Conservation (phyloP, 2,329 filamentous ascomycete genomes). For the Hypoxylon sp. region DNA sequence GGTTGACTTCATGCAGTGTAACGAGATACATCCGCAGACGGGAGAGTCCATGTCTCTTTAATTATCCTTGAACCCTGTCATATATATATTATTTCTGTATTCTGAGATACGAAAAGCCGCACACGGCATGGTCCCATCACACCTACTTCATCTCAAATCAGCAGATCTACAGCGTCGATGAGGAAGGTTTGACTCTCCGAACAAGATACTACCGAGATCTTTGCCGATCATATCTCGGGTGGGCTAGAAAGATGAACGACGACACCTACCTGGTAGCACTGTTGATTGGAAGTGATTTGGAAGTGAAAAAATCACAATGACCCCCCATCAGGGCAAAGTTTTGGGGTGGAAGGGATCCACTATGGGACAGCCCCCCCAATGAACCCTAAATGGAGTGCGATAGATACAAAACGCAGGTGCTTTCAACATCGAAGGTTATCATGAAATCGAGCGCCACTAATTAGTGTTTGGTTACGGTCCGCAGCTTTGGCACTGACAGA, state of each 20-base stretch:
- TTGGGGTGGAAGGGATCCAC: not conserved
- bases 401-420: not conserved
- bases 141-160: slow-evolving; percentile 19
- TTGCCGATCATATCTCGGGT: not conserved
- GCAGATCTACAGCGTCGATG: not conserved
- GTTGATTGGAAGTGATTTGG: not conserved
- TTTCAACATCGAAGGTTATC: not conserved
- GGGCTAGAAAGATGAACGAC: not conserved
- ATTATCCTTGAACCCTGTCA: slow-evolving; percentile 40
- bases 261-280: not conserved
- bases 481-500: not conserved
- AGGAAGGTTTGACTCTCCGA: not conserved
- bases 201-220: not conserved
- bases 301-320: not conserved
- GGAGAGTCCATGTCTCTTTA: slow-evolving; percentile 32
- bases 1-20: slow-evolving; percentile 31
- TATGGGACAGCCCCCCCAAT: not conserved
- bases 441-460: not conserved
- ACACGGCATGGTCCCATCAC: slow-evolving; percentile 32
- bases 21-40: slow-evolving; percentile 34
- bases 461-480: not conserved
- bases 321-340: not conserved
- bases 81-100: slow-evolving; percentile 26
- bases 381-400: not conserved
- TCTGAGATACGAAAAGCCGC: slow-evolving; percentile 15